A percentile compares a stretch with the other conserved stretches of the same genome.
These are phyloP conservation scores for Diaporthe humulicola DNA, from an alignment of 2,329 filamentous ascomycete species.

Conservation along the genomic window DNA sequence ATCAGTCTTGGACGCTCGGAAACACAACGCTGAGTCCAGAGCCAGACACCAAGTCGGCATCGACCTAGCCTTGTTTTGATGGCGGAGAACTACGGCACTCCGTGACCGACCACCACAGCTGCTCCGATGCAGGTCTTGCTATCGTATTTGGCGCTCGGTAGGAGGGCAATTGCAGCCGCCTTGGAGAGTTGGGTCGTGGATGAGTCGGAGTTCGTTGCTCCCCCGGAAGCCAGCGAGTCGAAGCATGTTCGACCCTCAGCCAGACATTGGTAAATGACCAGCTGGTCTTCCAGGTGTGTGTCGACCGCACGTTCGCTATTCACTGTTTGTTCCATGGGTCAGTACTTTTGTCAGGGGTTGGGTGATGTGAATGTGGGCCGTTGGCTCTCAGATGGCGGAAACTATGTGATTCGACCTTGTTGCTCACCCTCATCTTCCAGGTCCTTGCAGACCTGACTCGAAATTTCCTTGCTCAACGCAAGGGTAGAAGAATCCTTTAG, in stretches of 20 bases:
- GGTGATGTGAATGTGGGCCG: not conserved
- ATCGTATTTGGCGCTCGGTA: constrained; percentile 23
- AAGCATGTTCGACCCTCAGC: constrained; percentile 67
- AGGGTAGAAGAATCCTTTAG: constrained; percentile 41
- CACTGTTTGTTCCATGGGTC: constrained; percentile 41
- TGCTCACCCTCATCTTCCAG: constrained; percentile 57
- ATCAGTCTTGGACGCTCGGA: not conserved
- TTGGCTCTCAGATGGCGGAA: no score
- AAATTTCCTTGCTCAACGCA: constrained; percentile 53
- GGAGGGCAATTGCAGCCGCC: constrained; percentile 21
- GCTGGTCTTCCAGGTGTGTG: constrained; percentile 71
- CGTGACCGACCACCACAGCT: constrained; percentile 16
- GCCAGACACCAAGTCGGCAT: not conserved
- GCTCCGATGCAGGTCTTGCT: constrained; percentile 35
- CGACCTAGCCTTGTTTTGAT: not conserved
- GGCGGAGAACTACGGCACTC: not conserved
- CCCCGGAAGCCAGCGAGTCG: constrained; percentile 42
- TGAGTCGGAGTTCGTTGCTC: constrained; percentile 13
- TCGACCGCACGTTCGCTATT: constrained; percentile 63
- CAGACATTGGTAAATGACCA: constrained; percentile 72
- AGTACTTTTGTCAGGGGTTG: not conserved
- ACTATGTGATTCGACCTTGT: not conserved
- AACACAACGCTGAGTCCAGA: not conserved
- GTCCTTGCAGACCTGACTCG: constrained; percentile 58
- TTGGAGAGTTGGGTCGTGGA: constrained; percentile 29